Conservation (phyloP, 2,329 filamentous ascomycete genomes). For the Colletotrichum orchidophilum region DNA sequence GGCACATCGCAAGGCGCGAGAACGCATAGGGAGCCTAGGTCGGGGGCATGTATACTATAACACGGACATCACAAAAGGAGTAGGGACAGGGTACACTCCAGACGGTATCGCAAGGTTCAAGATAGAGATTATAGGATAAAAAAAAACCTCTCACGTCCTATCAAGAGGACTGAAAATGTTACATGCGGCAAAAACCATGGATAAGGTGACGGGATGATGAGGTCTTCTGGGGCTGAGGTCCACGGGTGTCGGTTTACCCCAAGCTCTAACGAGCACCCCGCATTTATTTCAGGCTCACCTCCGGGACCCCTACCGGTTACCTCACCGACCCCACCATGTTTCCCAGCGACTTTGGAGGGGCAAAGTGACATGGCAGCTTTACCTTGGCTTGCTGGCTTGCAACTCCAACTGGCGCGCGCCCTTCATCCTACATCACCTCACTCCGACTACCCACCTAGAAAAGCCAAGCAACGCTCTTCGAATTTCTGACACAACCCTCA, state of each 20-base stretch:
- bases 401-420: background rate
- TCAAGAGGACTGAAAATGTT: background rate
- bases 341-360: slow-evolving; percentile 13
- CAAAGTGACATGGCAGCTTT: slow-evolving; percentile 13
- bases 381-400: background rate
- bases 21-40: background rate
- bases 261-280: slow-evolving; percentile 26
- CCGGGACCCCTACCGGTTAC: slow-evolving; percentile 7
- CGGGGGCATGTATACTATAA: background rate
- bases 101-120: background rate
- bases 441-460: too few relatives aligned
- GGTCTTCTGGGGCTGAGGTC: too few relatives aligned
- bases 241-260: slow-evolving; percentile 3
- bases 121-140: background rate
- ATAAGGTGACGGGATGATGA: background rate
- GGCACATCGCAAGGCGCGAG: background rate
- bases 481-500: background rate
- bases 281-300: slow-evolving; percentile 1
- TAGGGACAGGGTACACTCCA: background rate
- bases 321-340: slow-evolving; percentile 27
- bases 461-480: background rate
- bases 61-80: background rate
- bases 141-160: background rate
- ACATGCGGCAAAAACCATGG: too few relatives aligned
- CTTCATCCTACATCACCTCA: background rate